Conservation (phyloP, 306 rosid genomes). For the Prunus padus region DNA sequence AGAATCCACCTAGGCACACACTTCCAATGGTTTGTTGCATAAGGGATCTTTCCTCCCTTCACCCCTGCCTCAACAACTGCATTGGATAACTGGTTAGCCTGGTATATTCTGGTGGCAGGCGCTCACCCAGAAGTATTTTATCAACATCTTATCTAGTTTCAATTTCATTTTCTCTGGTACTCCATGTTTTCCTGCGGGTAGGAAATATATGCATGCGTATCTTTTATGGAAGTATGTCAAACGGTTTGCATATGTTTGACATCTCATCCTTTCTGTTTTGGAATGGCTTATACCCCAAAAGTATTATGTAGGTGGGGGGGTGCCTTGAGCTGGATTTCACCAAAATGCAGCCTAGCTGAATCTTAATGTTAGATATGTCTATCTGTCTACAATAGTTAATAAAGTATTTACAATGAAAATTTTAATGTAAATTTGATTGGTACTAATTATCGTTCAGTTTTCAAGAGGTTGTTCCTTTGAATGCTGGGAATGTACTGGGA, state of each 20-base stretch:
- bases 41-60: background rate
- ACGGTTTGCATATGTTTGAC: background rate
- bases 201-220: no score
- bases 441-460: slow-evolving; percentile 47
- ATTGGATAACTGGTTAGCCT: background rate
- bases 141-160: background rate
- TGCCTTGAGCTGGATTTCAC: background rate
- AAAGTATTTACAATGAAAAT: background rate
- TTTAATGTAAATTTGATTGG: no score
- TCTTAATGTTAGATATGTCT: slow-evolving; percentile 4
- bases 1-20: background rate
- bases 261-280: background rate
- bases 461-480: slow-evolving; percentile 95
- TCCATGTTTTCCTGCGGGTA: no score
- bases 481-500: slow-evolving; percentile 91
- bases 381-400: slow-evolving; percentile 1
- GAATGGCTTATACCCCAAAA: background rate
- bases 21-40: background rate
- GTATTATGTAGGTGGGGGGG: background rate
- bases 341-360: background rate
- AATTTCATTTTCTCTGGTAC: background rate
- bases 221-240: background rate
- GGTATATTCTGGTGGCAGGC: background rate
- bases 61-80: background rate
- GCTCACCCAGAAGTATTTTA: background rate